These are phyloP conservation scores for Silene noctiflora DNA, from an alignment of 179 eudicot genomes.

Conservation along the genomic window DNA sequence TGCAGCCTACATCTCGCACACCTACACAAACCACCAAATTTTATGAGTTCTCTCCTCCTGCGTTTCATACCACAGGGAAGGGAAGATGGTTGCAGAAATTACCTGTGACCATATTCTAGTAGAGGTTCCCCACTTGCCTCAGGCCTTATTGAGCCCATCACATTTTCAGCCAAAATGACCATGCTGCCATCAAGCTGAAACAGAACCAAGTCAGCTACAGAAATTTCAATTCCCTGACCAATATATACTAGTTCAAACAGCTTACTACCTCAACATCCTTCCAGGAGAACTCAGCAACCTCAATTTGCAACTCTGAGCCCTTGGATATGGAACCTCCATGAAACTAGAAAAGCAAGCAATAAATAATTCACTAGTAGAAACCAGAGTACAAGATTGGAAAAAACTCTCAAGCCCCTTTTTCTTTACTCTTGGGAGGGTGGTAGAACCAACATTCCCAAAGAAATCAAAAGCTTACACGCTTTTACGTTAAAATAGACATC, in stretches of 20 bases:
- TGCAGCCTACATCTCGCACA: constrained; percentile 91
- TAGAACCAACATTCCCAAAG: not conserved
- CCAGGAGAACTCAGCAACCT: constrained; percentile 90
- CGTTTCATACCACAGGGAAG: not conserved
- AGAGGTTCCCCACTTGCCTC: constrained; percentile 50
- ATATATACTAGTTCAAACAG: constrained; percentile 13
- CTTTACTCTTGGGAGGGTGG: not conserved
- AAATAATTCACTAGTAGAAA: not conserved
- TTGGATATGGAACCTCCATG: constrained; percentile 79
- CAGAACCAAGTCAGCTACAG: constrained; percentile 33
- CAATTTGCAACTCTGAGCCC: constrained; percentile 92
- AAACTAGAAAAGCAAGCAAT: constrained; percentile 46
- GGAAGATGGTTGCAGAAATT: constrained; percentile 12
- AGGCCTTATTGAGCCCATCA: constrained; percentile 53
- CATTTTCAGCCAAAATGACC: constrained; percentile 67
- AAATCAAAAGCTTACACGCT: constrained; percentile 4
- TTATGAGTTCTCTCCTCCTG: not conserved
- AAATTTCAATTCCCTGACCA: not conserved
- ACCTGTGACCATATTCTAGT: constrained; percentile 85
- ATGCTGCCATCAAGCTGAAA: constrained; percentile 87
- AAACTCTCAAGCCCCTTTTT: not conserved
- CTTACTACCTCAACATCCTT: constrained; percentile 73
- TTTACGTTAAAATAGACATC: not conserved
- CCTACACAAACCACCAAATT: constrained; percentile 37
- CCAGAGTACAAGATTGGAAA: not conserved